phyloP scores from a whole-genome alignment of 371 early-diverging fungal genomes.

The Synchytrium microbalum region DNA sequence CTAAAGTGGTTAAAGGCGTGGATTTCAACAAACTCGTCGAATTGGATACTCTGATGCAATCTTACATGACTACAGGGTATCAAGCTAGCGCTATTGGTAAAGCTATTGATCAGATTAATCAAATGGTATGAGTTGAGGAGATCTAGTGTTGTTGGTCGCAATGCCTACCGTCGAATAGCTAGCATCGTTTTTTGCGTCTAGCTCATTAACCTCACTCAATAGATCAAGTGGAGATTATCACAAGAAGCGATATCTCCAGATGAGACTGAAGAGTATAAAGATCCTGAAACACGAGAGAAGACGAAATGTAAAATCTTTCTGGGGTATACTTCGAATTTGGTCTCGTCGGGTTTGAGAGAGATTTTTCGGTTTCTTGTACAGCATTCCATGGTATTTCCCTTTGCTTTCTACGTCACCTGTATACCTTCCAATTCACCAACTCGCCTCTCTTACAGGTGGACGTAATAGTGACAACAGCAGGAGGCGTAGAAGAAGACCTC shows the following conservation, averaged over 20 bases:
- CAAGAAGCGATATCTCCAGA: slow-evolving; percentile 66
- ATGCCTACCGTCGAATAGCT: not conserved
- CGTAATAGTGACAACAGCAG: slow-evolving; percentile 93
- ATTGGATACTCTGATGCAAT: slow-evolving; percentile 53
- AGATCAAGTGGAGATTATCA: slow-evolving; percentile 78
- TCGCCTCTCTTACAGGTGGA: slow-evolving; percentile 50
- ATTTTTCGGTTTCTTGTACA: slow-evolving; percentile 86
- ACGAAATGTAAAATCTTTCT: slow-evolving; percentile 92
- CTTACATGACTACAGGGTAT: slow-evolving; percentile 78
- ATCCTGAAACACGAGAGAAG: slow-evolving; percentile 51
- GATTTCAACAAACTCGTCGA: slow-evolving; percentile 73
- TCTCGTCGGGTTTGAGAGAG: slow-evolving; percentile 96
- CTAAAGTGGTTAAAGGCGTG: slow-evolving; percentile 61
- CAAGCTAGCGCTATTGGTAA: slow-evolving; percentile 85
- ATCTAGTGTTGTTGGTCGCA: not conserved
- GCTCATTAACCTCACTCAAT: not conserved
- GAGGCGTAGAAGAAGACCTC: slow-evolving; percentile 99
- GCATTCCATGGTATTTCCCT: slow-evolving; percentile 57
- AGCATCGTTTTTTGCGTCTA: not conserved
- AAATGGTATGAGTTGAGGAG: slow-evolving; percentile 57
- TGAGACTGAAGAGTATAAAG: slow-evolving; percentile 60
- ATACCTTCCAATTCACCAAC: not conserved
- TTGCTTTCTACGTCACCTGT: not conserved
- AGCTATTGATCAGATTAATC: slow-evolving; percentile 80
- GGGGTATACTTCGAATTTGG: slow-evolving; percentile 97